These are phyloP conservation scores for Blastobotrys capitulatus DNA, from an alignment of 1,139 yeast species.

Conservation along the genomic window DNA sequence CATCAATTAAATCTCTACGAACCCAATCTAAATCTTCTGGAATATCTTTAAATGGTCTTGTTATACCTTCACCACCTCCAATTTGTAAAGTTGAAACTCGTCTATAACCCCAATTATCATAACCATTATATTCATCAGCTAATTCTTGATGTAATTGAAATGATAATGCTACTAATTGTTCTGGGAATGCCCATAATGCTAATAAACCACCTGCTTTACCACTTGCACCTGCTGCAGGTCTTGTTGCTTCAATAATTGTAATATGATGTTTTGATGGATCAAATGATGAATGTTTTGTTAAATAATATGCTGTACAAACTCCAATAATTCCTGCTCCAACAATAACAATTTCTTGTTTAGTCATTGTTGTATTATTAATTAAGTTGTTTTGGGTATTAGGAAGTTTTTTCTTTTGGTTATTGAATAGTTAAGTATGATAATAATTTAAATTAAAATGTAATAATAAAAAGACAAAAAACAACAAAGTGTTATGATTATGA, in stretches of 20 bases:
- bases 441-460: background rate
- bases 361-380: background rate
- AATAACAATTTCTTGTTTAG: slow-evolving; percentile 35
- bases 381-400: no score
- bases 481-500: no score
- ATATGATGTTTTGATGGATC: slow-evolving; percentile 69
- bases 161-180: slow-evolving; percentile 84
- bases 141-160: slow-evolving; percentile 82
- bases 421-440: background rate
- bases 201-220: slow-evolving; percentile 97
- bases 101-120: slow-evolving; percentile 86
- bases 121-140: slow-evolving; percentile 74
- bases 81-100: slow-evolving; percentile 79
- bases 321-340: slow-evolving; percentile 95
- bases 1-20: slow-evolving; percentile 54
- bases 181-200: slow-evolving; percentile 96
- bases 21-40: slow-evolving; percentile 86
- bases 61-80: slow-evolving; percentile 47
- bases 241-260: slow-evolving; percentile 80
- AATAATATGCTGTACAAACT: slow-evolving; percentile 86
- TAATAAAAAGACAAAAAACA: no score
- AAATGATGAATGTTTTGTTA: slow-evolving; percentile 77
- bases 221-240: slow-evolving; percentile 96
- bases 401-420: background rate
- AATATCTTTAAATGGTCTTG: slow-evolving; percentile 28